A percentile compares a stretch with the other conserved stretches of the same genome.
These are phyloP conservation scores for Ceratocystis diversiconidia DNA, from an alignment of 2,329 filamentous ascomycete genomes.

Conservation along the genomic window DNA sequence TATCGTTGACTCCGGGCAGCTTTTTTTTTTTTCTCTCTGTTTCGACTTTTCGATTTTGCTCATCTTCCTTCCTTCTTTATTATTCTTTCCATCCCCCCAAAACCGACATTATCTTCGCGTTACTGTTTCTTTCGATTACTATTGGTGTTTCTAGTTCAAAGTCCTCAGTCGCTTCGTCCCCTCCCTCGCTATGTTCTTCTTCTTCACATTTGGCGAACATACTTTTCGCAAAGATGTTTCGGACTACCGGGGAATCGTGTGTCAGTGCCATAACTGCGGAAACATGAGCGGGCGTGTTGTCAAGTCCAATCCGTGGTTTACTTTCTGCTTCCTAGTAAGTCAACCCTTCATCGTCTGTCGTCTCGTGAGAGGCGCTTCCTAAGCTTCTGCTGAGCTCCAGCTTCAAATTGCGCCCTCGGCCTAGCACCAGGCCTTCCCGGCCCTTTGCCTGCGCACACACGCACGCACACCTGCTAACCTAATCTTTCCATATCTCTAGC, in stretches of 20 bases:
- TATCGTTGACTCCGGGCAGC: not conserved
- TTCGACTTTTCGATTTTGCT: not conserved
- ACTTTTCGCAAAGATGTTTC: slow-evolving; percentile 45
- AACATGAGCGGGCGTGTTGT: slow-evolving; percentile 47
- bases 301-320: slow-evolving; percentile 59
- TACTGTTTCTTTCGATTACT: not conserved
- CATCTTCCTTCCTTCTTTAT: not conserved
- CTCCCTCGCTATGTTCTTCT: slow-evolving; percentile 39
- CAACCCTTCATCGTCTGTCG: not conserved
- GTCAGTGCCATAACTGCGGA: slow-evolving; percentile 52
- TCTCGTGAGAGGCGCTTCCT: not conserved
- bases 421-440: slow-evolving; percentile 23
- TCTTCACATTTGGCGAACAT: slow-evolving; percentile 48
- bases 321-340: slow-evolving; percentile 59
- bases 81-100: not conserved
- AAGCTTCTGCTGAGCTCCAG: not conserved
- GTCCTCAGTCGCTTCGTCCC: not conserved
- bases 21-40: not conserved
- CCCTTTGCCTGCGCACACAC: slow-evolving; percentile 53
- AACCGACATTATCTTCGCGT: not conserved
- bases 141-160: not conserved
- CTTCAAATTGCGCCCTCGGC: slow-evolving; percentile 19
- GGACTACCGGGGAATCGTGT: slow-evolving; percentile 47
- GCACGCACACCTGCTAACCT: slow-evolving; percentile 23
- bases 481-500: slow-evolving; percentile 29